phyloP scores from a whole-genome alignment of 2,329 filamentous ascomycete species.

The Colletotrichum sp. region DNA sequence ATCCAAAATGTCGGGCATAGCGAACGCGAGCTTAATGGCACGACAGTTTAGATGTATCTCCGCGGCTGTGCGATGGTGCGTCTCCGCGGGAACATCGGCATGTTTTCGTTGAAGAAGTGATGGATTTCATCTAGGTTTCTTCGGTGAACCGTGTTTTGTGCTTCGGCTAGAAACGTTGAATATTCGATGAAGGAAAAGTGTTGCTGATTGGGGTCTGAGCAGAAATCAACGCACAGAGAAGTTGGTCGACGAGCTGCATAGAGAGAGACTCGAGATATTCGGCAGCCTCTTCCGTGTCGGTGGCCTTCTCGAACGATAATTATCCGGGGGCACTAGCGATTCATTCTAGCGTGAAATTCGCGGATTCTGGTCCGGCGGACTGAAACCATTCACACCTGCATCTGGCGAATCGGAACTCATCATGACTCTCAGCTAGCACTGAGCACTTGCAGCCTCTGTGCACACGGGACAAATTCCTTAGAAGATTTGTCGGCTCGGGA shows the following conservation, averaged over 20 bases:
- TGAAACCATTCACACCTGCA: background rate
- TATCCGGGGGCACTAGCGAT: background rate
- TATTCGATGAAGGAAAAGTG: background rate
- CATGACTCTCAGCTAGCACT: background rate
- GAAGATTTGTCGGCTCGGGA: background rate
- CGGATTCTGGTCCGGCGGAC: background rate
- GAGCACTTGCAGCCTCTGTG: background rate
- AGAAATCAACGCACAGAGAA: background rate
- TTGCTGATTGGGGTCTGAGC: background rate
- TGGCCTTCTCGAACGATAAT: background rate
- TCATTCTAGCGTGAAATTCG: background rate
- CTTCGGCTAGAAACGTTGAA: background rate
- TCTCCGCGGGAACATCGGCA: background rate
- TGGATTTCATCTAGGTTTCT: background rate
- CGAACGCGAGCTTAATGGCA: background rate
- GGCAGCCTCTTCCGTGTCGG: background rate
- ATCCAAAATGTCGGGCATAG: background rate
- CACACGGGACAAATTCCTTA: background rate
- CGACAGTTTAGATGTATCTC: background rate
- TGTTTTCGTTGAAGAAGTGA: background rate
- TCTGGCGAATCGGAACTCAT: conserved; percentile 7
- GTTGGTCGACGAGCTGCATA: background rate
- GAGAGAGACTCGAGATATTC: background rate
- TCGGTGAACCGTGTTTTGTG: background rate
- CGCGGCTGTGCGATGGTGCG: background rate